Evolutionary conservation across 805 yeast genomes (phyloP), one percentile per base, ranked within the genome.

Genomic region (Yarrowia phangngaensis): DNA sequence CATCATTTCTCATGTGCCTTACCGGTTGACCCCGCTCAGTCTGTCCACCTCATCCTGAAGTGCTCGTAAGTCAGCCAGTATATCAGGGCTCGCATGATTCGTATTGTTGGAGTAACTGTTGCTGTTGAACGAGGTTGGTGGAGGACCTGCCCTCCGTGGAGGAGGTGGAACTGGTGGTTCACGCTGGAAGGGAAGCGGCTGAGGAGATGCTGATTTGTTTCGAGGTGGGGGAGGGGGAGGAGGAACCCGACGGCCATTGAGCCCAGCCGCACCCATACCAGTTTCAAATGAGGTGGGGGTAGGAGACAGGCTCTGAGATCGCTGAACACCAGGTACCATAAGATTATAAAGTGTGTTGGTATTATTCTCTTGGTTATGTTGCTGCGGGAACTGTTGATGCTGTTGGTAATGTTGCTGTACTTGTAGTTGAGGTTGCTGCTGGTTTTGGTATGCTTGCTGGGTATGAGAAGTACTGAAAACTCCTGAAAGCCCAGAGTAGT

Each of bases 1-100:
- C n/a, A 11, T 4, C n/a, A 14, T 11, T 11, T 26, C 28, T 11
- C n/a, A 11, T 17, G 4, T 12, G 2, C 14, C 29, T 19, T n/a
- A 29, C 20, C 48, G 33, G 20, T 7, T 27, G 19, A 16, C 24
- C 3, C 48, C 48, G 22, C 55, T 54, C 33, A 82, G 66, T 46
- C 73, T 70, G 56, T 82, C 83, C 16, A 82, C 86, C 61, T 82
- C 88, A 27, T 72, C 80, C 57, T 82, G 86, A 38, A 82, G 68
- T 7, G 82, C 82, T 58, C 74, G 74, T 51, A 82, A 67, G 58
- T 82, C 83, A 36, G 81, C 80, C 55, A 82, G 63, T 16, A 82
- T 75, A 53, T 80, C 77, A 3, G 73, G 61, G 6, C 22, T 47
- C 23, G 33, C 30, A 20, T 23, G 45, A 22, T 31, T 31, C 30